These are phyloP conservation scores for Geopyxis carbonaria DNA, from an alignment of 495 filamentous ascomycete genomes.

Conservation along the genomic window DNA sequence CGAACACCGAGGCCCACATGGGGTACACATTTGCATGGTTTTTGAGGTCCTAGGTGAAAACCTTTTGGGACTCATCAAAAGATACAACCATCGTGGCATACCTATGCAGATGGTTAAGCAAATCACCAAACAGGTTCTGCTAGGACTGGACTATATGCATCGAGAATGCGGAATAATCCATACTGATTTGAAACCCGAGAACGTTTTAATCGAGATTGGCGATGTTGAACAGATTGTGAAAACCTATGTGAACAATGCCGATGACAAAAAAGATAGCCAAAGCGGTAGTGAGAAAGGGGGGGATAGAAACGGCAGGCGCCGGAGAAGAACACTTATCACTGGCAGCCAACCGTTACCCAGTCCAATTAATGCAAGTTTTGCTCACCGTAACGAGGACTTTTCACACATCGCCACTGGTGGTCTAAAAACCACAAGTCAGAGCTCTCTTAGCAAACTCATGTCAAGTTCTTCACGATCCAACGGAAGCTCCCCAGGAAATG, in stretches of 20 bases:
- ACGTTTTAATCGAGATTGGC: conserved; percentile 96
- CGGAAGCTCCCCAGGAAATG: conserved; percentile 17
- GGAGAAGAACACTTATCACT: conserved; percentile 85
- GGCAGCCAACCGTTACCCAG: conserved; percentile 93
- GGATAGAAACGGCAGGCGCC: conserved; percentile 71
- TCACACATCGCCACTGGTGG: conserved; percentile 30
- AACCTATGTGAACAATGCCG: conserved; percentile 76
- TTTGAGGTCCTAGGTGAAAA: conserved; percentile 98
- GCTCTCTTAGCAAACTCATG: conserved; percentile 64
- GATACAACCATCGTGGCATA: conserved; percentile 94
- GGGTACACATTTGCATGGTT: conserved; percentile 96
- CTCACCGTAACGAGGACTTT: conserved; percentile 31
- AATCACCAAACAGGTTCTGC: conserved; percentile 92
- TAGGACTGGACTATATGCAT: conserved; percentile 90
- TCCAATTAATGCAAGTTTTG: conserved; percentile 83
- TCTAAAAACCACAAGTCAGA: conserved; percentile 49
- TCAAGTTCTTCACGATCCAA: conserved; percentile 16
- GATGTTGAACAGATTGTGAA: conserved; percentile 95
- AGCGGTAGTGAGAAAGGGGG: conserved; percentile 51
- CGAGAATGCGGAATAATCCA: conserved; percentile 98
- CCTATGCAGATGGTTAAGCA: conserved; percentile 93
- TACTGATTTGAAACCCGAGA: conserved; percentile 94
- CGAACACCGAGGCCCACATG: conserved; percentile 93
- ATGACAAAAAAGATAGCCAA: conserved; percentile 36
- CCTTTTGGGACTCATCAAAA: conserved; percentile 85